Evolutionary conservation across 2,329 filamentous ascomycete genomes (phyloP), one percentile per base, ranked within the genome.

Genomic region (Periconia sp.): DNA sequence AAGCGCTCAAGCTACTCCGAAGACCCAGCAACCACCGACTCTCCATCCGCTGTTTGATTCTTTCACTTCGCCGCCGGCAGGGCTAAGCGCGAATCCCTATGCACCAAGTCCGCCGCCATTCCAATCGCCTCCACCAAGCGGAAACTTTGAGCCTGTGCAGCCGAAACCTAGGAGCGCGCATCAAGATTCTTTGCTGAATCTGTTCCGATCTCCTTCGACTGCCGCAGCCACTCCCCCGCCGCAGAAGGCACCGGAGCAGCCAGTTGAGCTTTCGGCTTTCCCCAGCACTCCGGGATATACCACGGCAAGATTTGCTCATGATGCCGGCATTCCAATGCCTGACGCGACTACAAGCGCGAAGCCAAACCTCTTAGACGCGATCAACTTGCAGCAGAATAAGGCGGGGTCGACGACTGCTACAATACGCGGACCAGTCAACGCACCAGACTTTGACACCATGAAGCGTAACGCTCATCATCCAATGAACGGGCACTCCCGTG

Each of bases 201-300:
- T 79, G 2, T 77, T 80, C 55, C 64, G 65, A 10, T 57, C 63
- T 4, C 60, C 68, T 3, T 53, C 60, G 1, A 52, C 51, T 12
- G 37, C 61, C 4, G 47, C 43, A 19, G 41, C 44, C 18, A 60
- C 59, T 9, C 61, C 65, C 1, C 52, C 50, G 18, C 46, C 52
- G 12, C 39, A 36, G 15, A 60, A 54, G 40, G 30, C 50, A 11
- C 48, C 51, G n/a, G 57, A 61, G 31, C 66, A 57, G n/a, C 73
- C 72, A 24, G 75, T 64, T 7, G 77, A 79, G 50, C 54, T 79
- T 13, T 71, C 74, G 25, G 75, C 70, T 13, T 69, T 73, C 13
- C 68, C 73, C n/a, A 65, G 62, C 2, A 71, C 68, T 4, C 69
- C 72, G 11, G 64, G 66, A 5, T 49, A 60, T 29, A 12, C 35